phyloP scores from a whole-genome alignment of 345 rosid species.

The Toxicodendron radicans region DNA sequence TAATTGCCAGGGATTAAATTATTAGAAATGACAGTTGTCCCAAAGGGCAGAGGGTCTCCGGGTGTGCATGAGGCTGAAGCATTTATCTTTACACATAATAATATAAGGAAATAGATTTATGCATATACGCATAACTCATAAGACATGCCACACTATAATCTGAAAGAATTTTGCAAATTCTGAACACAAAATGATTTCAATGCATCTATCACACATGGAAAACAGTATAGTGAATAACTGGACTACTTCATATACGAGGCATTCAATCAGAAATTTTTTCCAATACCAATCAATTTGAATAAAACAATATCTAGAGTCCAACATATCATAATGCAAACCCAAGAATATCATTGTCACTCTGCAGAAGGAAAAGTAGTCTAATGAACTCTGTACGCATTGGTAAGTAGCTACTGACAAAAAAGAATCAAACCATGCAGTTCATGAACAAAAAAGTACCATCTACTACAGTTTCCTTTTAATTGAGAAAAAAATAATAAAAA shows the following conservation, averaged over 20 bases:
- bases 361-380: background rate
- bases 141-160: slow-evolving; percentile 1
- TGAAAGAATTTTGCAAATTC: background rate
- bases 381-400: background rate
- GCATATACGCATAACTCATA: too few relatives aligned
- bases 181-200: background rate
- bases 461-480: background rate
- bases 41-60: background rate
- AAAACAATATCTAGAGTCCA: background rate
- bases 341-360: background rate
- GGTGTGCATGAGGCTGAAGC: too few relatives aligned
- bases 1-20: background rate
- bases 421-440: background rate
- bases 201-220: background rate
- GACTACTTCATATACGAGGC: background rate
- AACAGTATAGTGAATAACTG: background rate
- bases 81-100: background rate
- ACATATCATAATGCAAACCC: background rate
- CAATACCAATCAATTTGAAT: slow-evolving; percentile 1
- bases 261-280: background rate
- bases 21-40: background rate
- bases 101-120: background rate
- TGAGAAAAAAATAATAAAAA: too few relatives aligned
- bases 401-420: background rate
- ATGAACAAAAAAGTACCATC: background rate